phyloP scores from a whole-genome alignment of 768 basidiomycete genomes.

The Leccinum subgranulosum region DNA sequence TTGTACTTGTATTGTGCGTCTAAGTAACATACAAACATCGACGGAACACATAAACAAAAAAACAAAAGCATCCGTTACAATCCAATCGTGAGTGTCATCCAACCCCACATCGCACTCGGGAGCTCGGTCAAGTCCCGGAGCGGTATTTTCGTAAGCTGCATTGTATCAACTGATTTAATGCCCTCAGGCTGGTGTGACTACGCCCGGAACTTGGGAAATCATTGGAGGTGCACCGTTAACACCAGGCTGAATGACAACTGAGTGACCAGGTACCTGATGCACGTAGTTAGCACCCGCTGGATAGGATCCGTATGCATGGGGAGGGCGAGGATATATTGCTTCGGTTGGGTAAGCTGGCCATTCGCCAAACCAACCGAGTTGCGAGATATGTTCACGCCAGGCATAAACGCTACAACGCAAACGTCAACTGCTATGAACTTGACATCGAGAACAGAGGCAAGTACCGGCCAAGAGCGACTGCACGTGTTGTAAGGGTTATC shows the following conservation, averaged over 20 bases:
- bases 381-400: conserved; percentile 39
- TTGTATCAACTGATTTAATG: background rate
- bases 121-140: background rate
- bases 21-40: conserved; percentile 11
- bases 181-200: conserved; percentile 21
- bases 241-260: conserved; percentile 68
- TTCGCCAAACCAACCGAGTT: conserved; percentile 78
- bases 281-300: conserved; percentile 36
- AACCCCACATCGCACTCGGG: background rate
- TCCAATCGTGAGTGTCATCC: conserved; percentile 10
- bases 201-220: conserved; percentile 56
- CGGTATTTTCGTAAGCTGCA: background rate
- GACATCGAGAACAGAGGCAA: background rate
- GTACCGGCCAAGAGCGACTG: conserved; percentile 32
- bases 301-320: conserved; percentile 34
- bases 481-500: conserved; percentile 47
- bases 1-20: conserved; percentile 11
- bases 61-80: conserved; percentile 4
- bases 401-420: conserved; percentile 22
- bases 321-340: conserved; percentile 19
- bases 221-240: conserved; percentile 55
- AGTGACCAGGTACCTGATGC: conserved; percentile 55
- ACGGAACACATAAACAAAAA: conserved; percentile 6
- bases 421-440: background rate
- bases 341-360: conserved; percentile 52